A percentile compares a stretch with the other conserved stretches of the same genome.
Evolutionary conservation across 2,329 filamentous ascomycete species (phyloP).

Genomic region (Cephalotrichum gorgonifer): DNA sequence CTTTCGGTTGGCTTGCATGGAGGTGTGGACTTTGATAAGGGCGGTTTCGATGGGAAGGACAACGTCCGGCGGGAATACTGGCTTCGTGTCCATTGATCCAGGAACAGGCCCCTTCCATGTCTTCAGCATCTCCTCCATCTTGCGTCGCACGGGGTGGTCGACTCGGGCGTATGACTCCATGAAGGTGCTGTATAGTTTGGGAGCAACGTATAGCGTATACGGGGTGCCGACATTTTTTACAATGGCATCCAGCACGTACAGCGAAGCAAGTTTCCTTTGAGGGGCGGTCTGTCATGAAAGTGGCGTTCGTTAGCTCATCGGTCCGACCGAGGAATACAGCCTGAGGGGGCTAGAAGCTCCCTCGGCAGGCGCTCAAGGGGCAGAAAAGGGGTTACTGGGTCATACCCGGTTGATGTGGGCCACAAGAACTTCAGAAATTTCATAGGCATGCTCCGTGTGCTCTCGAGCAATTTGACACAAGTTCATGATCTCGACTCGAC

Average conservation of each 20-base stretch:
- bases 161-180: constrained; percentile 95
- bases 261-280: constrained; percentile 81
- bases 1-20: constrained; percentile 41
- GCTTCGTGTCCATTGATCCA: constrained; percentile 82
- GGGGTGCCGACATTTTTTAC: constrained; percentile 98
- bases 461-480: constrained; percentile 95
- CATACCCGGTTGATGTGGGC: constrained; percentile 93
- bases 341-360: neutral
- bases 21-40: constrained; percentile 67
- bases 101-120: constrained; percentile 98
- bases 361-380: neutral
- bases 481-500: constrained; percentile 92
- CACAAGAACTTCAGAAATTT: constrained; percentile 81
- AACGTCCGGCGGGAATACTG: constrained; percentile 80
- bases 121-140: constrained; percentile 94
- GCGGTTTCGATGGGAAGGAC: constrained; percentile 91
- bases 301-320: neutral
- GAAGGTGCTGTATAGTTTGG: constrained; percentile 85
- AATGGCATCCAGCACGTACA: constrained; percentile 96
- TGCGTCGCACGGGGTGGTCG: constrained; percentile 69
- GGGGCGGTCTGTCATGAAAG: constrained; percentile 59
- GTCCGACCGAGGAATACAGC: neutral
- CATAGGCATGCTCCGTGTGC: constrained; percentile 89
- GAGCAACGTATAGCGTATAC: constrained; percentile 89
- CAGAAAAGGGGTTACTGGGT: neutral